Percentiles rank a stretch among this genome's conserved stretches.
These are phyloP conservation scores for Byssothecium circinans DNA, from an alignment of 2,329 filamentous ascomycete genomes.

Conservation along the genomic window DNA sequence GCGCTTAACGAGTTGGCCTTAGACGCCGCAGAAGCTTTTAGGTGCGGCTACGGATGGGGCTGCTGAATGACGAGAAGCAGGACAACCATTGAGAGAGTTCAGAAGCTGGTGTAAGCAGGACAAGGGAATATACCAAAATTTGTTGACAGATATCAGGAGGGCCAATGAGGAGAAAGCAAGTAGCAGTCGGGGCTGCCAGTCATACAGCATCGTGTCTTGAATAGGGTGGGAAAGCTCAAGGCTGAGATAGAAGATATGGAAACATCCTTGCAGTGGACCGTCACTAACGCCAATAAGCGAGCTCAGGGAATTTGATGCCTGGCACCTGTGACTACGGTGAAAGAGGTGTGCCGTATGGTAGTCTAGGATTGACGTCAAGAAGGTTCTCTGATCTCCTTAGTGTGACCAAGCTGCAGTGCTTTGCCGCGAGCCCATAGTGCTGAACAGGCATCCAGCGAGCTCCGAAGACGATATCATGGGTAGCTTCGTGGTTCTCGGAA, in stretches of 20 bases:
- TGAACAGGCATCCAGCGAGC: constrained; percentile 2
- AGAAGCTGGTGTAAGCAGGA: constrained; percentile 22
- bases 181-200: constrained; percentile 13
- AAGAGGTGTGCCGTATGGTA: constrained; percentile 10
- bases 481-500: constrained; percentile 11
- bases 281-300: constrained; percentile 7
- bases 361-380: constrained; percentile 13
- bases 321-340: constrained; percentile 16
- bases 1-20: constrained; percentile 35
- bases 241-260: not conserved
- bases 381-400: constrained; percentile 11
- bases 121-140: not conserved
- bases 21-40: constrained; percentile 34
- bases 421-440: constrained; percentile 27
- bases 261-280: constrained; percentile 4
- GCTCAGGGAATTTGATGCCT: constrained; percentile 9
- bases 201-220: constrained; percentile 11
- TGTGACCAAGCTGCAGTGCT: constrained; percentile 28
- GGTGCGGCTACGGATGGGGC: constrained; percentile 33
- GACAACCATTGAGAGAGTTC: constrained; percentile 17
- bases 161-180: not conserved
- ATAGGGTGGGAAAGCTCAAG: constrained; percentile 11
- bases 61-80: constrained; percentile 23
- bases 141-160: not conserved
- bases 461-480: constrained; percentile 13